Conservation (phyloP, 1,284 basidiomycete genomes). For the Erythrobasidium hasegawianum region DNA sequence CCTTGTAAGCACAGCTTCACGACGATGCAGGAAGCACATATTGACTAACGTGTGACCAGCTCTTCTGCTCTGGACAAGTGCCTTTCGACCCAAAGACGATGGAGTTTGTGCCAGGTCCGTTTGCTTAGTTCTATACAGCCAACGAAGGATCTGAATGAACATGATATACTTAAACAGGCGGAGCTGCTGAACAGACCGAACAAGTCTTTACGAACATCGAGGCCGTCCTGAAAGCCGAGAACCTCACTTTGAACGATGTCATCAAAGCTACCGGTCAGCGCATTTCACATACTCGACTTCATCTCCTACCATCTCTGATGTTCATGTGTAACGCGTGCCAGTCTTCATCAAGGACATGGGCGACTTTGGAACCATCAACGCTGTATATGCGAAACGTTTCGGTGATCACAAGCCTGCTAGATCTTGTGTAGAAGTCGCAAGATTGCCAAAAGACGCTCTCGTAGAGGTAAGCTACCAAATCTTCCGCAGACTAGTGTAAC, state of each 20-base stretch:
- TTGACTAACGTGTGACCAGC: slow-evolving; percentile 58
- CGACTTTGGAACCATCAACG: slow-evolving; percentile 81
- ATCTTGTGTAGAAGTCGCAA: slow-evolving; percentile 77
- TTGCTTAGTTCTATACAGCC: background rate
- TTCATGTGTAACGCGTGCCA: slow-evolving; percentile 47
- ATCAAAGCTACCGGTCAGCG: slow-evolving; percentile 64
- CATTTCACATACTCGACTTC: slow-evolving; percentile 54
- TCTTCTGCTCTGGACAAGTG: slow-evolving; percentile 87
- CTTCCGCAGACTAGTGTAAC: too few relatives aligned
- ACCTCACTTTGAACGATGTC: slow-evolving; percentile 68
- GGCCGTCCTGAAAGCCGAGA: slow-evolving; percentile 75
- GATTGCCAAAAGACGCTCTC: slow-evolving; percentile 69
- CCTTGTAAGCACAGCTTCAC: background rate
- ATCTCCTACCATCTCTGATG: slow-evolving; percentile 35
- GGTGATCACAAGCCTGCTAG: slow-evolving; percentile 86
- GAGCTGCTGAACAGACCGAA: slow-evolving; percentile 76
- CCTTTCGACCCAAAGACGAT: slow-evolving; percentile 72
- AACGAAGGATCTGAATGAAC: background rate
- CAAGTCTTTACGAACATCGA: slow-evolving; percentile 83
- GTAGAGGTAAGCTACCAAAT: slow-evolving; percentile 66
- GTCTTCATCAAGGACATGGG: slow-evolving; percentile 91
- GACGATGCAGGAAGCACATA: too few relatives aligned
- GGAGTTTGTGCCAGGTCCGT: slow-evolving; percentile 60
- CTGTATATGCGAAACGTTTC: slow-evolving; percentile 56
- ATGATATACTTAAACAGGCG: slow-evolving; percentile 51